A percentile compares a stretch with the other conserved stretches of the same genome.
Conservation (phyloP, 164 flowering plant genomes). For the Warburgia ugandensis region DNA sequence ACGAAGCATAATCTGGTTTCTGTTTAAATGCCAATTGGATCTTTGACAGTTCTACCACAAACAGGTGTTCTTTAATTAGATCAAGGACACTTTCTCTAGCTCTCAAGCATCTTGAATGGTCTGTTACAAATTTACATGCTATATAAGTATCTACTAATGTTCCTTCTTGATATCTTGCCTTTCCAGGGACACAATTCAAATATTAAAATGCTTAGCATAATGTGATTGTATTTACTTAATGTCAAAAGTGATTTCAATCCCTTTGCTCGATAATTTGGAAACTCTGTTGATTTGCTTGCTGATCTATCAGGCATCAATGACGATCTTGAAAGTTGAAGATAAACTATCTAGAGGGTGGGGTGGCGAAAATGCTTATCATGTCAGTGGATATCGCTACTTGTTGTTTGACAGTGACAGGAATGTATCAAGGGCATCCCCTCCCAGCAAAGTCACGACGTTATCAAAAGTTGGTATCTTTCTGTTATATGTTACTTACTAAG, state of each 20-base stretch:
- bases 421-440: conserved; percentile 88
- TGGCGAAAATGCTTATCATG: conserved; percentile 99
- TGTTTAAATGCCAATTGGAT: no score
- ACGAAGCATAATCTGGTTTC: no score
- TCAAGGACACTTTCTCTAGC: no score
- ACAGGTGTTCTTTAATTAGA: no score
- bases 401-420: conserved; percentile 65
- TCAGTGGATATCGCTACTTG: conserved; percentile 86
- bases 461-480: conserved; percentile 50
- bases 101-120: neutral
- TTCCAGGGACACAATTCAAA: no score
- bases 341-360: conserved; percentile 94
- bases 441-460: conserved; percentile 83
- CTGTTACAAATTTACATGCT: neutral
- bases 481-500: neutral
- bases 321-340: conserved; percentile 82
- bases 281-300: no score
- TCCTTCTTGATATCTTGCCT: neutral
- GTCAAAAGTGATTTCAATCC: no score
- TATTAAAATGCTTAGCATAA: no score
- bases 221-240: no score
- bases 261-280: no score
- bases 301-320: conserved; percentile 54
- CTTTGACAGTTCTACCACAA: no score
- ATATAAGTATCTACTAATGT: neutral